These are phyloP conservation scores for Chalara sp. DNA, from an alignment of 2,329 filamentous ascomycete genomes.

Conservation along the genomic window DNA sequence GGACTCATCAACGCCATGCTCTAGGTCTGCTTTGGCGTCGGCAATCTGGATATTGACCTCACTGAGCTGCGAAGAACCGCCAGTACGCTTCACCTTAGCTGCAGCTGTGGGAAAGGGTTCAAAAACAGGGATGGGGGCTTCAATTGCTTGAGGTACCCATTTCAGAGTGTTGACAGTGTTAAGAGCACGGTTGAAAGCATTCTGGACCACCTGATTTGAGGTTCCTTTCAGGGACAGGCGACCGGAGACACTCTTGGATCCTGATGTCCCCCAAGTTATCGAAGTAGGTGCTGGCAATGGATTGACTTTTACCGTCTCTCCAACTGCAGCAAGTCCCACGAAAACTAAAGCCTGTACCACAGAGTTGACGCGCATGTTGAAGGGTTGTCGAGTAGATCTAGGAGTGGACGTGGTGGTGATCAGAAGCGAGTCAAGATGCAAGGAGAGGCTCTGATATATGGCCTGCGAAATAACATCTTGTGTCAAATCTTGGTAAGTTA, in stretches of 20 bases:
- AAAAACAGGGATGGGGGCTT: conserved; percentile 43
- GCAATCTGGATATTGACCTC: conserved; percentile 39
- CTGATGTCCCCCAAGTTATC: conserved; percentile 45
- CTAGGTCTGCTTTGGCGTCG: conserved; percentile 38
- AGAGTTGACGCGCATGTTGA: too few species aligned
- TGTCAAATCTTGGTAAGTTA: too few species aligned
- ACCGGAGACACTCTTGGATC: conserved; percentile 36
- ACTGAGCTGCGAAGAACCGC: conserved; percentile 27
- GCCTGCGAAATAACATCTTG: too few species aligned
- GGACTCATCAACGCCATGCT: conserved; percentile 63
- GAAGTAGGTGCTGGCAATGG: conserved; percentile 46
- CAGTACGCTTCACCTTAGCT: conserved; percentile 22
- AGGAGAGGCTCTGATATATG: too few species aligned
- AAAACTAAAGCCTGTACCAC: too few species aligned
- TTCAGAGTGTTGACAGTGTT: conserved; percentile 39
- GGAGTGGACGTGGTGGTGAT: too few species aligned
- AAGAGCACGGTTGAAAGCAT: conserved; percentile 44
- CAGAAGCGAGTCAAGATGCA: too few species aligned
- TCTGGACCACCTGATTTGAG: conserved; percentile 31
- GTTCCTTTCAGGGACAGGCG: conserved; percentile 32
- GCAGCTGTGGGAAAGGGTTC: conserved; percentile 40
- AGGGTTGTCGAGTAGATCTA: too few species aligned
- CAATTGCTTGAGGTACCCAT: conserved; percentile 47
- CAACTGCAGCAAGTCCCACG: conserved; percentile 17
- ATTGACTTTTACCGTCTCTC: conserved; percentile 42